Percentiles rank a stretch among this genome's conserved stretches.
Conservation (phyloP, 805 yeast genomes). For the Groenewaldozyma tartarivorans region DNA sequence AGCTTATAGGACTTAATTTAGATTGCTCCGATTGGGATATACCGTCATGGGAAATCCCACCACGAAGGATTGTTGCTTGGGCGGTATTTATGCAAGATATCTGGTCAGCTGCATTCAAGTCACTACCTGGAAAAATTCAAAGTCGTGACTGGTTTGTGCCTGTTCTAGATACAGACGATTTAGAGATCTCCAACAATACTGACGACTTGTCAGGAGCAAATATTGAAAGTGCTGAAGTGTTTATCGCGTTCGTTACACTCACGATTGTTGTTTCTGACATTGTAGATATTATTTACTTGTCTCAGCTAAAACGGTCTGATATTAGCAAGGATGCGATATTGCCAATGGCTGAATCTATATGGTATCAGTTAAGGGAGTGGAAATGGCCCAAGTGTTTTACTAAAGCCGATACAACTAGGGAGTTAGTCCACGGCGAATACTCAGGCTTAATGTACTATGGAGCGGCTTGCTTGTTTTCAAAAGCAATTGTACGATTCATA, state of each 20-base stretch:
- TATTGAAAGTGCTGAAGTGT: slow-evolving; percentile 1
- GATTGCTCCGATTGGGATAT: slow-evolving; percentile 21
- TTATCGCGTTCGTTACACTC: slow-evolving; percentile 1
- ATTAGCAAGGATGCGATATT: slow-evolving; percentile 1
- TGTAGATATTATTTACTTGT: slow-evolving; percentile 4
- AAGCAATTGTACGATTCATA: not conserved
- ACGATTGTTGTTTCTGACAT: slow-evolving; percentile 5
- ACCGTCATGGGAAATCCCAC: slow-evolving; percentile 23
- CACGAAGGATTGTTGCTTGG: slow-evolving; percentile 22
- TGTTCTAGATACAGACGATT: slow-evolving; percentile 18
- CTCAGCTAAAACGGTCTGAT: slow-evolving; percentile 2
- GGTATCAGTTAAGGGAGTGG: not conserved
- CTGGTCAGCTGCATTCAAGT: slow-evolving; percentile 20
- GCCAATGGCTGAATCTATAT: slow-evolving; percentile 1
- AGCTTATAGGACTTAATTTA: slow-evolving; percentile 19
- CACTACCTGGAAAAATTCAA: slow-evolving; percentile 19
- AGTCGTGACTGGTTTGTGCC: slow-evolving; percentile 21
- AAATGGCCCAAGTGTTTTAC: too few species aligned
- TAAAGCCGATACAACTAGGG: not conserved
- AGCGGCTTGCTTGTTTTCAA: not conserved
- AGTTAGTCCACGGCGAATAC: not conserved
- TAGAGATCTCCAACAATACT: slow-evolving; percentile 9
- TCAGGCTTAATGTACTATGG: not conserved
- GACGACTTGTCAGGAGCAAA: slow-evolving; percentile 2
- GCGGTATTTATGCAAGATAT: slow-evolving; percentile 21